A percentile compares a stretch with the other conserved stretches of the same genome.
These are phyloP conservation scores for Histomonas meleagridis DNA, from an alignment of 208 protist species.

Conservation along the genomic window DNA sequence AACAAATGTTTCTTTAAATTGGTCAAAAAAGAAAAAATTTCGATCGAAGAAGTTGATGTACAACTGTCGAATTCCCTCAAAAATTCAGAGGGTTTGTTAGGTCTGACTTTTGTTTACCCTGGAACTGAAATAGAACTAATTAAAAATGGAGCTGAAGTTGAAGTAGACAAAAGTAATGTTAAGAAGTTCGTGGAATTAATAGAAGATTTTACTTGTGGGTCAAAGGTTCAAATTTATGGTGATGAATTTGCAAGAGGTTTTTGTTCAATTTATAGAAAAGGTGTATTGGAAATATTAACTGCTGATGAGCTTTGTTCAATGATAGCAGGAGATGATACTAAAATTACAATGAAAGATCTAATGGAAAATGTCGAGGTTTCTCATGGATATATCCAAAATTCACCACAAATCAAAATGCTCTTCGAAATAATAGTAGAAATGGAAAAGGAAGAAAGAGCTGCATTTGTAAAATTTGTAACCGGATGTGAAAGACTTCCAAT, in stretches of 20 bases:
- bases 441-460: neutral
- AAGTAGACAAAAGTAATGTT: neutral
- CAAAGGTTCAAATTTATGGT: neutral
- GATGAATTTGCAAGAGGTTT: neutral
- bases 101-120: neutral
- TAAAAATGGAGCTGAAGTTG: neutral
- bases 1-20: neutral
- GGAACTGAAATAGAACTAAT: neutral
- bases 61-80: neutral
- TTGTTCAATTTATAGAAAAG: neutral
- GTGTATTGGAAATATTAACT: neutral
- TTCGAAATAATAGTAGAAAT: neutral
- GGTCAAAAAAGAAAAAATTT: neutral
- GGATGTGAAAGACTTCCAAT: conserved; percentile 56
- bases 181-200: neutral
- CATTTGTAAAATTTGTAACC: conserved; percentile 51
- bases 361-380: neutral
- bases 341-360: neutral
- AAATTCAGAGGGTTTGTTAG: neutral
- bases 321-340: neutral
- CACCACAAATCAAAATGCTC: neutral
- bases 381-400: neutral
- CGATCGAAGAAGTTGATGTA: neutral
- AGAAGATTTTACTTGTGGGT: neutral
- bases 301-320: neutral